Evolutionary conservation across 2,329 filamentous ascomycete genomes (phyloP).

Genomic region (Cladophialophora exuberans): DNA sequence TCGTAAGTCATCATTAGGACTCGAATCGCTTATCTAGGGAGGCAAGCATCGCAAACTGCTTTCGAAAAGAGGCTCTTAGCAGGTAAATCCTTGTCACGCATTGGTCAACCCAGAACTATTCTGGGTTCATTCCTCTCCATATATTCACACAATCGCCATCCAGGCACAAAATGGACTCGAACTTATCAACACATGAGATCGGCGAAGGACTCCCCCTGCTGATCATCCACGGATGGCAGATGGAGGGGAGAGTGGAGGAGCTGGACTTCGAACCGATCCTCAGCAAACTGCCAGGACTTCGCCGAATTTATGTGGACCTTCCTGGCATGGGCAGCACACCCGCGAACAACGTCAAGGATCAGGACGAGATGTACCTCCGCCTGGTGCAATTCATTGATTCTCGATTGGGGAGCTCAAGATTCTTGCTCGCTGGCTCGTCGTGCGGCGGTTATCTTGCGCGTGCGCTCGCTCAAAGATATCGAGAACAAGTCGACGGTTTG

Average conservation of each 20-base stretch:
- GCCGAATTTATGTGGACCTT: conserved; percentile 38
- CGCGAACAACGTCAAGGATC: conserved; percentile 33
- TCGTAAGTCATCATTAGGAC: too few relatives aligned
- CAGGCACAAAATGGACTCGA: too few relatives aligned
- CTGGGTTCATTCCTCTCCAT: too few relatives aligned
- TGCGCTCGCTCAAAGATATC: conserved; percentile 36
- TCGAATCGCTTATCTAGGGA: too few relatives aligned
- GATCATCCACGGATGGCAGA: conserved; percentile 37
- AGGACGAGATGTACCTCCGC: conserved; percentile 36
- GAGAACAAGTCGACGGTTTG: not conserved
- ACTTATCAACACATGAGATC: not conserved
- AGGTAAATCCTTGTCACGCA: too few relatives aligned
- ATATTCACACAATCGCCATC: too few relatives aligned
- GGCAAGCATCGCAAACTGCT: too few relatives aligned
- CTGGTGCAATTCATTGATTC: conserved; percentile 36
- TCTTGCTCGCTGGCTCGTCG: conserved; percentile 36
- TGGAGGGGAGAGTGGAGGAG: conserved; percentile 32
- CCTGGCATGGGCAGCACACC: conserved; percentile 38
- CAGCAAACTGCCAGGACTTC: conserved; percentile 28
- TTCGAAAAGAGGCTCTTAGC: too few relatives aligned
- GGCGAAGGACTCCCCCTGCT: conserved; percentile 35
- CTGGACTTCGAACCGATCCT: conserved; percentile 38
- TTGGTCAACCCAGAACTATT: too few relatives aligned
- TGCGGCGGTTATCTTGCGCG: conserved; percentile 38
- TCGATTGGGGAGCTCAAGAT: conserved; percentile 33